Evolutionary conservation across 139 green algal genomes (phyloP).

Genomic region (Closterium sp.): DNA sequence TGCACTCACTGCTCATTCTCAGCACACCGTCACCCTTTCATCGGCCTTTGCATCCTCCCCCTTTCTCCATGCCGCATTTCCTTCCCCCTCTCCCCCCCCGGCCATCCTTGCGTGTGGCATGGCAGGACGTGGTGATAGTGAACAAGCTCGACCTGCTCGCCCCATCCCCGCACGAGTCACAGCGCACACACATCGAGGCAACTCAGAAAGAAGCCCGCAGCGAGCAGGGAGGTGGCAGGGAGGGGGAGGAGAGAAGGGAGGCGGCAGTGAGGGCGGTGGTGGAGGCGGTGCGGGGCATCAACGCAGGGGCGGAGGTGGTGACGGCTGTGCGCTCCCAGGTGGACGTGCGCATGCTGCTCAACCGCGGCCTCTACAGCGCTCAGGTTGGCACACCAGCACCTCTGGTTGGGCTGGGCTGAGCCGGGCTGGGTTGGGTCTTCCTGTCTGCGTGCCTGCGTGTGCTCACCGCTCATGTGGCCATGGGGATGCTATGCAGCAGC

Average conservation of each 20-base stretch:
- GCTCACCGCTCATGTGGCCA: neutral
- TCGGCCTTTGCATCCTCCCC: no score
- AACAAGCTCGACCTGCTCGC: constrained; percentile 46
- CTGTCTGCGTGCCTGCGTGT: neutral
- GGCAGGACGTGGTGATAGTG: constrained; percentile 36
- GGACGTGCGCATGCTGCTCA: constrained; percentile 13
- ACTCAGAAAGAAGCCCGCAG: no score
- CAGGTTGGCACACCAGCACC: neutral
- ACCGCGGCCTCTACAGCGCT: constrained; percentile 7
- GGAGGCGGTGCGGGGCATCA: constrained; percentile 14
- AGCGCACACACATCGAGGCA: neutral
- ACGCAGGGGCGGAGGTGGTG: constrained; percentile 25
- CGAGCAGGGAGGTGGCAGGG: no score
- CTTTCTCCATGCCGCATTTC: no score
- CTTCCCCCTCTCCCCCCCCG: no score
- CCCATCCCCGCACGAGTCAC: neutral
- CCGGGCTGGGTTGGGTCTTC: no score
- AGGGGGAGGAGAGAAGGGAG: neutral
- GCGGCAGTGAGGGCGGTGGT: constrained; percentile 16
- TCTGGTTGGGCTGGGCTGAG: no score
- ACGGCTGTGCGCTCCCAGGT: constrained; percentile 29
- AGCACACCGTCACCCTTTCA: no score
- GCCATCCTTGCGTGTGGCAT: no score
- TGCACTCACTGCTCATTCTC: no score
- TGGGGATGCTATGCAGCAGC: neutral